Evolutionary conservation across 305 asterid species (phyloP).

Genomic region (Ajuga reptans): DNA sequence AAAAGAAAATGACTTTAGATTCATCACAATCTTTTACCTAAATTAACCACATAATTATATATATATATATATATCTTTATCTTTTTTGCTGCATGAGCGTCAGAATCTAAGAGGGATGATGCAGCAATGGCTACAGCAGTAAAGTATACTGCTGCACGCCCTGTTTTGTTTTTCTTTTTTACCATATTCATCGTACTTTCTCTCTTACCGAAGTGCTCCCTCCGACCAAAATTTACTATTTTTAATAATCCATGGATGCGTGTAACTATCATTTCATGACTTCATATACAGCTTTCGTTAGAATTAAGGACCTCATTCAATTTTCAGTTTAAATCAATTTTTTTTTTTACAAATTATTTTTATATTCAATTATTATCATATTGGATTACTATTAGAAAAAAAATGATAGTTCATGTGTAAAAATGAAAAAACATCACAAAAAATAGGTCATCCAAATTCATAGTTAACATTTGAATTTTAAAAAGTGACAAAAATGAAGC

Average conservation of each 20-base stretch:
- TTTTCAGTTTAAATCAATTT: too few species aligned
- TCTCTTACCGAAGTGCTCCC: background rate
- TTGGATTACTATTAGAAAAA: too few species aligned
- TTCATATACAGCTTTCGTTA: background rate
- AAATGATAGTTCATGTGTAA: too few species aligned
- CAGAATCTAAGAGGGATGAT: slow-evolving; percentile 37
- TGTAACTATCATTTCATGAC: background rate
- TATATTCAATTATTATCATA: too few species aligned
- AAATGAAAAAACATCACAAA: too few species aligned
- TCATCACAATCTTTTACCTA: slow-evolving; percentile 23
- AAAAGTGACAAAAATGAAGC: too few species aligned
- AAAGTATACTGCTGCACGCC: slow-evolving; percentile 34
- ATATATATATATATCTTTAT: background rate
- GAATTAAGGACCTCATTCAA: too few species aligned
- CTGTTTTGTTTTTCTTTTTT: background rate
- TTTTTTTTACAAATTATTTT: too few species aligned
- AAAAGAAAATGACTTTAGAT: slow-evolving; percentile 31
- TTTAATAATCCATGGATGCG: background rate
- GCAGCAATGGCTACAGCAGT: slow-evolving; percentile 26
- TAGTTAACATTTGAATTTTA: too few species aligned
- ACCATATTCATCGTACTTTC: slow-evolving; percentile 9
- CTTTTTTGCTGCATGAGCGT: slow-evolving; percentile 31
- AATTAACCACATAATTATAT: slow-evolving; percentile 24
- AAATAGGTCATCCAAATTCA: too few species aligned
- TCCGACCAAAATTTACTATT: background rate